Percentiles rank a stretch among this genome's conserved stretches.
Evolutionary conservation across 345 rosid species (phyloP).

Genomic region (Conringia planisiliqua): DNA sequence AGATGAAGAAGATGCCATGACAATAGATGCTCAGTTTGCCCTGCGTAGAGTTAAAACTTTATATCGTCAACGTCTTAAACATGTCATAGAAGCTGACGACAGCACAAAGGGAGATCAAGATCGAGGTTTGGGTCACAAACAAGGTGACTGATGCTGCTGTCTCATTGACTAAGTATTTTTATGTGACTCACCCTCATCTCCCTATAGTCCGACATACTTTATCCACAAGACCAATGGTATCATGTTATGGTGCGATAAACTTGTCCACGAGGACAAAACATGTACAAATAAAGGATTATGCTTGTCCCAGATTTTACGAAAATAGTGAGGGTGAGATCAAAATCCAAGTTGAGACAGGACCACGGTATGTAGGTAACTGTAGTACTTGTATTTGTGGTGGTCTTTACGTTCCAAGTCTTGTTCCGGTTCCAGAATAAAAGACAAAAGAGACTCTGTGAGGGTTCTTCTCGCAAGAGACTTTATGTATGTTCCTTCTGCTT

Average conservation of each 20-base stretch:
- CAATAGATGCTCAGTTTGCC: too few species aligned
- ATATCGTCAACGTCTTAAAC: too few species aligned
- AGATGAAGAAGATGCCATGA: too few species aligned
- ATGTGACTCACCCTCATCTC: not conserved
- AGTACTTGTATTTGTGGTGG: not conserved
- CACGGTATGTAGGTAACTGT: not conserved
- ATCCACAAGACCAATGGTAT: not conserved
- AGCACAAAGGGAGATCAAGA: too few species aligned
- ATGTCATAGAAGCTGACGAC: too few species aligned
- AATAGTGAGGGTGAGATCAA: not conserved
- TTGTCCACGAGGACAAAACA: not conserved
- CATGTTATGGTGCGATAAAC: not conserved
- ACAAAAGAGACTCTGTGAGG: not conserved
- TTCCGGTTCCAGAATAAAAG: not conserved
- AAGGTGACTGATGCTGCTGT: not conserved
- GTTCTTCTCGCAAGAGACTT: too few species aligned
- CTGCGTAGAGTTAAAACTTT: too few species aligned
- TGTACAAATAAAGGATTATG: not conserved
- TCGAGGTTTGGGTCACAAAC: too few species aligned
- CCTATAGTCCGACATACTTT: not conserved
- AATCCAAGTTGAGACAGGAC: conserved; percentile 6
- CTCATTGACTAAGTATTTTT: not conserved
- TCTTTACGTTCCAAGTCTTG: not conserved
- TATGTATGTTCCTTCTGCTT: too few species aligned
- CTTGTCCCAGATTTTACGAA: not conserved